Evolutionary conservation across 306 rosid species (phyloP), one percentile per base, ranked within the genome.

Genomic region (Cucumis hystrix): DNA sequence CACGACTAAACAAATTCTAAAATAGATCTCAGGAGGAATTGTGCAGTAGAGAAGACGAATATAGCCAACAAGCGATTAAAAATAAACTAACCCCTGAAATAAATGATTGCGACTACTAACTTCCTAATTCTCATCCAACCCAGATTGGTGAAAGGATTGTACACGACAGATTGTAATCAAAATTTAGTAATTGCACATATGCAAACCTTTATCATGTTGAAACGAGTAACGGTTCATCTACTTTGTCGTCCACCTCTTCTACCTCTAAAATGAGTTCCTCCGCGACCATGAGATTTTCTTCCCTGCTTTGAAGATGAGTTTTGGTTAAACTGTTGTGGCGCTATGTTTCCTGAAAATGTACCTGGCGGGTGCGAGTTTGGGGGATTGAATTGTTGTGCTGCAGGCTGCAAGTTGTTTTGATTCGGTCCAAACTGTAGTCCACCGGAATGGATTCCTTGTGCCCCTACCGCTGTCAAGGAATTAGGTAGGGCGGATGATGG

Each of bases 191-290:
- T 66, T 65, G 47, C 47, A 64, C 7, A 64, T 17, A 37, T 35
- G 71, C 47, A 35, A 17, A 43, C 49, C 25, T 65, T 9, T 37
- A 65, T 37, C 10, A 33, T 30, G 68, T 0, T 6, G 67, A 43
- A 41, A 43, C 37, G 4, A 74, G 10, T 70, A 8, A 74, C 6
- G 61, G 47, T 35, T 87, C 88, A 89, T 78, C 71, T 77, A 33
- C 85, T 43, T 69, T 90, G 89, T 70, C 82, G 86, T 87, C 89
- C 41, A 63, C 91, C 90, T 79, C 83, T 83, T 78, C 93, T 79
- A 51, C 87, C 59, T 79, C 77, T 77, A 78, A 83, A 83, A 66
- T 72, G 81, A 49, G 83, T 79, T 70, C 90, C 88, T 1, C 80
- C 83, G 12, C 87, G 80, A 47, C 63, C 91, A 59, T 75, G 71